A percentile compares a stretch with the other conserved stretches of the same genome.
phyloP scores from a whole-genome alignment of 805 yeast genomes.

The Candida stauntonica region DNA sequence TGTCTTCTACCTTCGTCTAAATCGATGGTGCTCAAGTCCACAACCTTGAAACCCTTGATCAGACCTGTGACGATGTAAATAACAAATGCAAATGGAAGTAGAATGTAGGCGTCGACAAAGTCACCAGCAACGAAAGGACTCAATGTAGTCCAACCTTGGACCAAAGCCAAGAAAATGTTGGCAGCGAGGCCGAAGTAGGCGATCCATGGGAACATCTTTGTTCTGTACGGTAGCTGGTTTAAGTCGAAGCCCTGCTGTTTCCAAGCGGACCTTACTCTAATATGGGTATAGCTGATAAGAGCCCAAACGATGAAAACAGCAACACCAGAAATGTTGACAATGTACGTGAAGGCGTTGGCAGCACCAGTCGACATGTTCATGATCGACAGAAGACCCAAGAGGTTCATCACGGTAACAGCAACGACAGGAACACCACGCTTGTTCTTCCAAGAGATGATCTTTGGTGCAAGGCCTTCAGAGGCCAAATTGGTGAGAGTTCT shows the following conservation, averaged over 20 bases:
- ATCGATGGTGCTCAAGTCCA: conserved; percentile 41
- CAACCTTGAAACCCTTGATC: conserved; percentile 38
- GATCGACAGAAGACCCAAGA: conserved; percentile 61
- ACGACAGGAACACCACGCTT: conserved; percentile 59
- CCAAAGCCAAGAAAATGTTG: conserved; percentile 38
- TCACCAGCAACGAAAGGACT: conserved; percentile 44
- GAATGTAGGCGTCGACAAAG: conserved; percentile 58
- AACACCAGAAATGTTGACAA: conserved; percentile 67
- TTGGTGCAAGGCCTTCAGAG: conserved; percentile 56
- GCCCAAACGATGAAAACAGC: conserved; percentile 76
- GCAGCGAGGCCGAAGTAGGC: conserved; percentile 37
- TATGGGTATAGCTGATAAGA: conserved; percentile 56
- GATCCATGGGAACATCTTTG: conserved; percentile 45
- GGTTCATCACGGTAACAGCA: conserved; percentile 53
- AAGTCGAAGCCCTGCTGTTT: conserved; percentile 59
- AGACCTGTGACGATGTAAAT: conserved; percentile 36
- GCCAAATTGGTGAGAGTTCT: conserved; percentile 64
- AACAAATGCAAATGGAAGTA: conserved; percentile 53
- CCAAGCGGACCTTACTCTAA: conserved; percentile 66
- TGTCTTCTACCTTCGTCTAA: conserved; percentile 47
- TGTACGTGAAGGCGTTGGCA: conserved; percentile 60
- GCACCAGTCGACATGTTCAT: conserved; percentile 53
- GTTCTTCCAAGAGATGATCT: conserved; percentile 45
- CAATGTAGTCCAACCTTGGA: conserved; percentile 49
- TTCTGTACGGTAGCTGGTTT: conserved; percentile 66